Percentiles rank a stretch among this genome's conserved stretches.
Evolutionary conservation across 176 grass and related monocot species (phyloP).

Genomic region (Zea mays): Zm-B73-REFERENCE-NAM-5.0 NC_050103.1:70384001-70384500

Average conservation of each 20-base stretch:
- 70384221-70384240: constrained; percentile 60
- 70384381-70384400: constrained; percentile 86
- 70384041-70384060: constrained; percentile 49
- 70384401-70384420: constrained; percentile 93
- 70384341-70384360: not conserved
- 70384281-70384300: not conserved
- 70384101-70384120: constrained; percentile 44
- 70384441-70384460: constrained; percentile 79
- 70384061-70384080: constrained; percentile 42
- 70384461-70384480: constrained; percentile 68
- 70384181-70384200: constrained; percentile 3
- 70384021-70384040: constrained; percentile 58
- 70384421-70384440: constrained; percentile 36
- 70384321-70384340: too few species aligned
- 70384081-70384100: constrained; percentile 54
- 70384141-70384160: constrained; percentile 55
- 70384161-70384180: constrained; percentile 56
- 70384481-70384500: constrained; percentile 27
- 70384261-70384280: not conserved
- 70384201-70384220: constrained; percentile 52
- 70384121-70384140: constrained; percentile 36
- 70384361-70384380: constrained; percentile 42
- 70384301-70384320: too few species aligned
- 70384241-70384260: constrained; percentile 74
- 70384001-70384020: constrained; percentile 60